Evolutionary conservation across 768 basidiomycete species (phyloP).

Genomic region (Suillus paluster): DNA sequence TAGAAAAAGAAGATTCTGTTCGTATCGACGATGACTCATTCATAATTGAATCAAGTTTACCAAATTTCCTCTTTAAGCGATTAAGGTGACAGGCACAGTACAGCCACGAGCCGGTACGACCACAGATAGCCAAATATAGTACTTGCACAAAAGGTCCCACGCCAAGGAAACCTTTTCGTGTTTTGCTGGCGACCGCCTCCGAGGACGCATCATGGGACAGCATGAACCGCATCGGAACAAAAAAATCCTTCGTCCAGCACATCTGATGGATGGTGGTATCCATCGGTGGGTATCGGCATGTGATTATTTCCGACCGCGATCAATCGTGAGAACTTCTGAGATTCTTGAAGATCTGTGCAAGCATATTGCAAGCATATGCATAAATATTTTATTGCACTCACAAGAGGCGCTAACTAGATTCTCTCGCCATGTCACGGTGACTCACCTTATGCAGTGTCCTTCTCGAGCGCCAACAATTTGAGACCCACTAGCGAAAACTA

Average conservation of each 20-base stretch:
- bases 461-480: neutral
- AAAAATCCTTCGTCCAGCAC: neutral
- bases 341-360: slow-evolving; percentile 3
- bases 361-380: neutral
- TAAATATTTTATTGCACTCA: neutral
- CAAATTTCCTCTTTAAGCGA: slow-evolving; percentile 28
- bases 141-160: neutral
- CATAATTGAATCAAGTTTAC: slow-evolving; percentile 24
- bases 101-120: slow-evolving; percentile 28
- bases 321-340: neutral
- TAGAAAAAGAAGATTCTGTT: too few relatives aligned
- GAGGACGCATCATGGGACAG: slow-evolving; percentile 2
- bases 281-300: neutral
- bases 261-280: slow-evolving; percentile 2
- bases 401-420: neutral
- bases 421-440: neutral
- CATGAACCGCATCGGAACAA: neutral
- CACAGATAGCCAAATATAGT: slow-evolving; percentile 5
- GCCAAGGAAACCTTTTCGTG: slow-evolving; percentile 1
- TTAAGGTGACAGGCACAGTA: slow-evolving; percentile 33
- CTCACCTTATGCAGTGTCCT: neutral
- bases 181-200: slow-evolving; percentile 10
- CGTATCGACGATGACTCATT: slow-evolving; percentile 4
- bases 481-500: slow-evolving; percentile 5
- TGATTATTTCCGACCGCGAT: neutral